Conservation (phyloP, 1,139 yeast genomes). For the Kodamaea arcana region DNA sequence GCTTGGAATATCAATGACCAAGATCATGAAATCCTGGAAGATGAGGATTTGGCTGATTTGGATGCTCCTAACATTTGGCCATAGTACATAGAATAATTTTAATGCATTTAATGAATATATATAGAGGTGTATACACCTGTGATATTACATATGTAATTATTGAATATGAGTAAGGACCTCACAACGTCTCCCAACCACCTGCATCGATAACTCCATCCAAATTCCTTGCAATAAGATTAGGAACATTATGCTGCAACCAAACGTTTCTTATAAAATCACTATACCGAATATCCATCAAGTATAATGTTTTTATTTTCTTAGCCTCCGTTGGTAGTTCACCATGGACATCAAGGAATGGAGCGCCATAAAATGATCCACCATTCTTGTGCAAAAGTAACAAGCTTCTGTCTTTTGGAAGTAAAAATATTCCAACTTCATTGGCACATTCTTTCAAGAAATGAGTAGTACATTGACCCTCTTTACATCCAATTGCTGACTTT, state of each 20-base stretch:
- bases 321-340: conserved; percentile 81
- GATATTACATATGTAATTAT: no score
- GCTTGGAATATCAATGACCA: conserved; percentile 8
- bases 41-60: neutral
- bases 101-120: no score
- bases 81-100: conserved; percentile 1
- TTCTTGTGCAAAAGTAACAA: conserved; percentile 60
- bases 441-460: conserved; percentile 66
- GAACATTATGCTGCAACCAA: conserved; percentile 79
- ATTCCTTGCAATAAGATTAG: conserved; percentile 73
- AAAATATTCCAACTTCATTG: conserved; percentile 68
- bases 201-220: conserved; percentile 76
- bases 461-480: conserved; percentile 63
- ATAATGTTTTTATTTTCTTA: conserved; percentile 70
- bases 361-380: conserved; percentile 78
- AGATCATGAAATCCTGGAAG: conserved; percentile 7
- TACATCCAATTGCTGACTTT: conserved; percentile 46
- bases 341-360: conserved; percentile 83
- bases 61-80: conserved; percentile 2
- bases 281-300: conserved; percentile 60
- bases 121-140: no score
- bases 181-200: conserved; percentile 96
- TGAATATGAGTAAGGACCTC: no score
- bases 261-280: conserved; percentile 60
- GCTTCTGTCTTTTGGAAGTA: conserved; percentile 74